Conservation (phyloP, 2,329 filamentous ascomycete genomes). For the Claviceps africana region DNA sequence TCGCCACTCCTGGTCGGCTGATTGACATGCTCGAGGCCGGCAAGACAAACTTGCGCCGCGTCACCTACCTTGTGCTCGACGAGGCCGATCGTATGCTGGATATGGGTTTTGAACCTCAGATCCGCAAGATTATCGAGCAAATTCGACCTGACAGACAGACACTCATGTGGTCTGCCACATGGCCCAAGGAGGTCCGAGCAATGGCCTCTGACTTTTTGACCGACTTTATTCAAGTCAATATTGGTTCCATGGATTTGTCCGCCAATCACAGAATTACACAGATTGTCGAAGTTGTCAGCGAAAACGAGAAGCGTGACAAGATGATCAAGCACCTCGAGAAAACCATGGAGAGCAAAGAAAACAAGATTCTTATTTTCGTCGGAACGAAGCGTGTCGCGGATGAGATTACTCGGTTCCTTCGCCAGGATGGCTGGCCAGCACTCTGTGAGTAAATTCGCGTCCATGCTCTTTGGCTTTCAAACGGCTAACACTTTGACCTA, state of each 20-base stretch:
- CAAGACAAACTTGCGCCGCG: constrained; percentile 94
- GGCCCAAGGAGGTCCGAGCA: constrained; percentile 95
- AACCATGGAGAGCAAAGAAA: constrained; percentile 90
- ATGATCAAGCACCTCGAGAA: constrained; percentile 98
- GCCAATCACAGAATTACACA: constrained; percentile 97
- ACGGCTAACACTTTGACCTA: constrained; percentile 12
- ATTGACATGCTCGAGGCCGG: constrained; percentile 98
- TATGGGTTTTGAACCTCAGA: constrained; percentile 99
- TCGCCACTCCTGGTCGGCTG: constrained; percentile 91
- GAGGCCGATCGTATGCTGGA: constrained; percentile 99
- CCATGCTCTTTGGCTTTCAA: constrained; percentile 18
- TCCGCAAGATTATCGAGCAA: constrained; percentile 95
- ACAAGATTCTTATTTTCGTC: constrained; percentile 94
- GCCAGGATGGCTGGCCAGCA: constrained; percentile 95
- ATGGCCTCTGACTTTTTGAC: constrained; percentile 81
- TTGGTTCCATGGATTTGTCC: constrained; percentile 87
- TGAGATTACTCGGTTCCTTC: constrained; percentile 92
- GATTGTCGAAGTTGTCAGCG: constrained; percentile 88
- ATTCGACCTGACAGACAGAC: constrained; percentile 97
- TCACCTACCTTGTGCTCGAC: constrained; percentile 95
- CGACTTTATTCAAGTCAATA: constrained; percentile 98
- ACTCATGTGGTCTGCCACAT: constrained; percentile 99
- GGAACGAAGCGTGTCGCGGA: constrained; percentile 91
- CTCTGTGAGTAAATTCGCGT: constrained; percentile 53
- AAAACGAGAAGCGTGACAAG: constrained; percentile 93